These are phyloP conservation scores for Iberis pinnata DNA, from an alignment of 345 rosid species.

Conservation along the genomic window DNA sequence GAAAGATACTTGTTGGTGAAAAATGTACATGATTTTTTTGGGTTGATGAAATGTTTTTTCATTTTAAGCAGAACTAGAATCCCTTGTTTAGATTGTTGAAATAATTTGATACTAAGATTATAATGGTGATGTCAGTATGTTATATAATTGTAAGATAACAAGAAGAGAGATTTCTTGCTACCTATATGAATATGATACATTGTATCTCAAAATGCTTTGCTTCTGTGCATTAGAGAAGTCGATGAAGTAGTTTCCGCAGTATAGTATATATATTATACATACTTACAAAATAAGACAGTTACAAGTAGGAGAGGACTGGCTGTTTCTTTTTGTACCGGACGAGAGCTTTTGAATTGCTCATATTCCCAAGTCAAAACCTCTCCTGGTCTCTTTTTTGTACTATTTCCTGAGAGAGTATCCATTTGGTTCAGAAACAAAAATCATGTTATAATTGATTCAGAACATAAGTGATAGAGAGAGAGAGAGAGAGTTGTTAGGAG, in stretches of 20 bases:
- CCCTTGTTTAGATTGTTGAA: too few relatives aligned
- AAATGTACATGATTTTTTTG: too few relatives aligned
- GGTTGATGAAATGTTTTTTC: too few relatives aligned
- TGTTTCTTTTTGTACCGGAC: constrained; percentile 20
- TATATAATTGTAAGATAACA: too few relatives aligned
- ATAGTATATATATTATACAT: constrained; percentile 14
- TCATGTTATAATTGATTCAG: neutral
- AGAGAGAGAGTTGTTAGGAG: constrained; percentile 12
- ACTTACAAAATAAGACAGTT: constrained; percentile 14
- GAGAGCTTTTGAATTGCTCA: constrained; percentile 20
- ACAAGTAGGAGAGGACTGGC: constrained; percentile 3
- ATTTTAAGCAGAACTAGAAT: too few relatives aligned
- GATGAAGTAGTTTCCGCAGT: constrained; percentile 14
- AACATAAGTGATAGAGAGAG: neutral
- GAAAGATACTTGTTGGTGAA: too few relatives aligned
- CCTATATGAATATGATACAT: constrained; percentile 19
- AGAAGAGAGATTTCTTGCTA: constrained; percentile 14
- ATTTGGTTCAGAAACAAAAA: constrained; percentile 8
- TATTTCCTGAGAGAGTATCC: constrained; percentile 27
- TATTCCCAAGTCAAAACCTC: constrained; percentile 5
- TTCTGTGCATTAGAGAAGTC: constrained; percentile 19
- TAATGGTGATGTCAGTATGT: too few relatives aligned
- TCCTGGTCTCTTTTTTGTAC: neutral
- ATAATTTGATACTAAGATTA: too few relatives aligned
- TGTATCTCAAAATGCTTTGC: constrained; percentile 21